Base-by-base conservation (phyloP, 441 rosid species). In the Hura crepitans region DNA sequence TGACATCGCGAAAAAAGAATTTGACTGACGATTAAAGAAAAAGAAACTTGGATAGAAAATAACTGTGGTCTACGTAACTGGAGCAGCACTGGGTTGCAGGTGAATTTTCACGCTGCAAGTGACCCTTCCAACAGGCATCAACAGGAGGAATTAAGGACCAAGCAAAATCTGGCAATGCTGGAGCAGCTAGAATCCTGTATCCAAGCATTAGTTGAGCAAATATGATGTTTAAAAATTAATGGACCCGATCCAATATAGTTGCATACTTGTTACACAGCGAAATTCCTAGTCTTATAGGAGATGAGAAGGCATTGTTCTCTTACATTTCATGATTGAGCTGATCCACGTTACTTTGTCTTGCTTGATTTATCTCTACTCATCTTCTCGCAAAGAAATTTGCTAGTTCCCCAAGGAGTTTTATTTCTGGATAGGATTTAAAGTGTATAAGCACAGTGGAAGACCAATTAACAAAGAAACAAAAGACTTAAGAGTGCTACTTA, bases 81-180 rank as follows among this genome's bases (percentile, higher is more conserved):
- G 49, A 35, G 25, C 47, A 1, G 20, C 45, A 13, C 46, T 10
- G 13, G 28, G 28, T 7, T 17, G 54, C 15, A 64, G 20, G 13
- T 66, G 15, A 6, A 35, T 20, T 12, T 33, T 35, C 49, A 66
- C 3, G 33, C 13, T 33, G 60, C 37, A 14, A 1, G 31, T 35
- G 47, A 18, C 6, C 58, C 25, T 68, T 77, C 86, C 88, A 82
- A 35, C 80, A 82, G 39, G 79, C 72, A 31, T 79, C 79, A 64
- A 72, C 71, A 3, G 75, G 42, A 58, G 98, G 97, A 54, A 93
- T 87, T 70, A 93, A 69, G n/a, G 98, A 91, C 82, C 90, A 78
- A 27, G 98, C 84, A 69, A 93, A 93, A 79, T 90, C 98, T 14
- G 98, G 98, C 78, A 93, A 79, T 1, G 83, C 81, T 0, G 93